Conservation (phyloP, 805 yeast genomes). For the Spathaspora arborariae region DNA sequence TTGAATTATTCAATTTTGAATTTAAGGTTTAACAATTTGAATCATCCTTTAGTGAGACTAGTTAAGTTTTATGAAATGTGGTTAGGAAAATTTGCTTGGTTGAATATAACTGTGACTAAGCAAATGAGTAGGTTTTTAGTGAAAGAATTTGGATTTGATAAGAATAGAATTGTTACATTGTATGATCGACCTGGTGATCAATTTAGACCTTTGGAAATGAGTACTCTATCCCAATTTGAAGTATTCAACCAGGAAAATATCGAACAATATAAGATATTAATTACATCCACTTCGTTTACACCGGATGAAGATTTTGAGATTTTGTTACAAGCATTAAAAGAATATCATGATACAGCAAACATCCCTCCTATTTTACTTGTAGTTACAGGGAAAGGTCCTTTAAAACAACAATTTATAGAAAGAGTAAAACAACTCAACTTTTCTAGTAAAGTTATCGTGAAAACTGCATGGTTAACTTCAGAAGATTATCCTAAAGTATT, state of each 20-base stretch:
- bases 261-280: conserved; percentile 54
- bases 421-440: conserved; percentile 43
- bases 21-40: conserved; percentile 49
- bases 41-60: conserved; percentile 59
- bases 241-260: conserved; percentile 22
- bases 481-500: conserved; percentile 78
- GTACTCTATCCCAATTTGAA: conserved; percentile 27
- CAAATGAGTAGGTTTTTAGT: conserved; percentile 63
- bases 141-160: conserved; percentile 48
- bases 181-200: conserved; percentile 81
- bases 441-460: conserved; percentile 47
- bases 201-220: conserved; percentile 47
- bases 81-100: conserved; percentile 61
- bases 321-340: conserved; percentile 62
- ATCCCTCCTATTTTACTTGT: conserved; percentile 55
- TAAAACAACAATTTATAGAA: conserved; percentile 49
- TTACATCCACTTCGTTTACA: conserved; percentile 91
- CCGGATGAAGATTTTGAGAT: conserved; percentile 87
- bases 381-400: conserved; percentile 98
- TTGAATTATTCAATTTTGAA: conserved; percentile 81
- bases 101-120: conserved; percentile 77
- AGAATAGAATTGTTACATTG: conserved; percentile 53
- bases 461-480: conserved; percentile 70
- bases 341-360: conserved; percentile 58
- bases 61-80: conserved; percentile 60